phyloP scores from a whole-genome alignment of 257 asterid species.

The Ajuga chamaepitys region DNA sequence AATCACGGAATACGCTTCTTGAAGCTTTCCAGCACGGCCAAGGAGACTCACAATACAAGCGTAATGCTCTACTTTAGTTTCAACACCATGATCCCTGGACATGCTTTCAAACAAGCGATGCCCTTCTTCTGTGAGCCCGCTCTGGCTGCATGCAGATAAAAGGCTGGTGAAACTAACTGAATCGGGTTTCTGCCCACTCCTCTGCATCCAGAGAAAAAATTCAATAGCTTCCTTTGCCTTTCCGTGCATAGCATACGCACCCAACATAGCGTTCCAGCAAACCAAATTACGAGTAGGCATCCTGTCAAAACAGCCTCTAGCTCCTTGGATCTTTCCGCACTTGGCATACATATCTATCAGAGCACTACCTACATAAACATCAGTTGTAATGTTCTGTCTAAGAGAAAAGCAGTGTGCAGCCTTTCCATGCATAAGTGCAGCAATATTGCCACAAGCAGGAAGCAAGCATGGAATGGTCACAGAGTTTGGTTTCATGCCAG shows the following conservation, averaged over 20 bases:
- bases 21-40: constrained; percentile 86
- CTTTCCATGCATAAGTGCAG: constrained; percentile 77
- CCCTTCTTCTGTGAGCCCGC: constrained; percentile 68
- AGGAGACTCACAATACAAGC: constrained; percentile 81
- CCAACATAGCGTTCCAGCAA: constrained; percentile 83
- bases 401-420: constrained; percentile 77
- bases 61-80: constrained; percentile 73
- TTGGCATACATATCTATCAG: constrained; percentile 87
- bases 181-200: constrained; percentile 62
- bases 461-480: constrained; percentile 82
- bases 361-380: constrained; percentile 75
- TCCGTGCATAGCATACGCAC: constrained; percentile 89
- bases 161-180: constrained; percentile 72
- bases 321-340: constrained; percentile 67
- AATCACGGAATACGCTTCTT: constrained; percentile 64
- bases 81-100: constrained; percentile 50
- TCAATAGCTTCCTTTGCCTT: constrained; percentile 58
- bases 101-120: constrained; percentile 49
- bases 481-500: constrained; percentile 63
- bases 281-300: constrained; percentile 57
- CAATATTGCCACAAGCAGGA: constrained; percentile 87
- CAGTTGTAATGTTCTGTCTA: constrained; percentile 37
- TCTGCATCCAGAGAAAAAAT: constrained; percentile 46
- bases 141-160: constrained; percentile 78
- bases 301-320: constrained; percentile 52